Evolutionary conservation across 352 stramenopile genomes (phyloP), one percentile per base, ranked within the genome.

Genomic region (Globisporangium solare): DNA sequence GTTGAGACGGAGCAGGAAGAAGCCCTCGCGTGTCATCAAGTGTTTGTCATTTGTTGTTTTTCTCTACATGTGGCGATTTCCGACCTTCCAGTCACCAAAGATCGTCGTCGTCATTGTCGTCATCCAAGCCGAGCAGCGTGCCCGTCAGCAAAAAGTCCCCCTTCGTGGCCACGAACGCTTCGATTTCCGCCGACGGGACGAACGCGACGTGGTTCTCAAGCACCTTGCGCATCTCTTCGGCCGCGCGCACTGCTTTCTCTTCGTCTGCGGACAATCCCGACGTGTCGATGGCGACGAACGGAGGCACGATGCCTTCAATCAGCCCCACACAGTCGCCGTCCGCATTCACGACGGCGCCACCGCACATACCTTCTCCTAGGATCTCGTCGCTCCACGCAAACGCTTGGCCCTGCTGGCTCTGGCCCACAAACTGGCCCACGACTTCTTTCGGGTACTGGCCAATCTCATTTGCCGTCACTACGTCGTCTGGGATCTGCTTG

Each of bases 311-410:
- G 12, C 83, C 83, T 66, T 93, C 83, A 11, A 93, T 75, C 50
- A 93, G 65, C 3, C 83, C 83, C 40, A 90, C 71, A 42, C 79
- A 89, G 43, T 73, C 54, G 20, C 71, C 60, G 8, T 60, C 60
- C 0, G 56, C 58, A 54, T 72, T 59, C 32, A 90, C 27, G 14
- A 89, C 83, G 0, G 83, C 83, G 17, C 83, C 83, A 15, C 83
- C 83, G 47, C 83, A 93, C 83, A 93, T 93, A 24, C 83, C 83
- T 69, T 93, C 80, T 53, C 87, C 75, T 32, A 93, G 56, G 11
- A 91, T 66, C 51, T 87, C 70, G 49, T 81, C 68, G 64, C 79
- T 93, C 75, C 68, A 87, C 1, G 78, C 80, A 45, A 93, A 93
- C 48, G 74, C 79, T 54, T 93, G 83, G 37, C 78, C 65, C 37